These are phyloP conservation scores for Malus asiatica DNA, from an alignment of 306 rosid species.

Conservation along the genomic window DNA sequence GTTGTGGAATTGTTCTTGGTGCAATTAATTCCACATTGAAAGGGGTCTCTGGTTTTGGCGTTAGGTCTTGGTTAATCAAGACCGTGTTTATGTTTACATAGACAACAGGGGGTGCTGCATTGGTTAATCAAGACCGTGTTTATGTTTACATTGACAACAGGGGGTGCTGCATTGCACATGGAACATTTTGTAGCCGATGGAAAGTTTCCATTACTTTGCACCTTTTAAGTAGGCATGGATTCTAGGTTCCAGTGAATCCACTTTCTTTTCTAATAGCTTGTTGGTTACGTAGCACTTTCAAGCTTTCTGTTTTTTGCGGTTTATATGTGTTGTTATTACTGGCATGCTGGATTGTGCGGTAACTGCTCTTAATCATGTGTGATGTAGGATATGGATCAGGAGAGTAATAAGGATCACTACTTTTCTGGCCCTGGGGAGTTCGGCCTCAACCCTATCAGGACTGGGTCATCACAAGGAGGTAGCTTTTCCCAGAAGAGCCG, in stretches of 20 bases:
- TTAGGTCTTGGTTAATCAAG: not conserved
- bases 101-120: not conserved
- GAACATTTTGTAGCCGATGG: not conserved
- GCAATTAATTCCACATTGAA: not conserved
- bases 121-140: not conserved
- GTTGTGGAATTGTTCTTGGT: not conserved
- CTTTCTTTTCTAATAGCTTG: not conserved
- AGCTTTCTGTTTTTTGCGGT: not conserved
- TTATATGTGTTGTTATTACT: constrained; percentile 11
- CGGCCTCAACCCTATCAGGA: constrained; percentile 78
- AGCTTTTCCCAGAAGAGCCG: constrained; percentile 52
- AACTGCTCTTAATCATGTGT: not conserved
- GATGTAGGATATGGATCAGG: constrained; percentile 50
- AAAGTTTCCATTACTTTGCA: not conserved
- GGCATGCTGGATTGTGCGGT: not conserved
- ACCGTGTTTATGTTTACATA: not conserved
- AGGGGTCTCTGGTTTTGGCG: not conserved
- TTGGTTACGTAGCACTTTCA: not conserved
- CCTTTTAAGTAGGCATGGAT: not conserved
- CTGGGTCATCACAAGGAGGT: constrained; percentile 48
- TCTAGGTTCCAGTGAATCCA: not conserved
- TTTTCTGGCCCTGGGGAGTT: constrained; percentile 67
- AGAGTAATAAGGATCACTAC: constrained; percentile 50
- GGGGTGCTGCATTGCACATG: not conserved
- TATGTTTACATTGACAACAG: not conserved